A percentile compares a stretch with the other conserved stretches of the same genome.
These are phyloP conservation scores for Haplosporangium sp. DNA, from an alignment of 371 early-diverging fungal genomes.

Conservation along the genomic window DNA sequence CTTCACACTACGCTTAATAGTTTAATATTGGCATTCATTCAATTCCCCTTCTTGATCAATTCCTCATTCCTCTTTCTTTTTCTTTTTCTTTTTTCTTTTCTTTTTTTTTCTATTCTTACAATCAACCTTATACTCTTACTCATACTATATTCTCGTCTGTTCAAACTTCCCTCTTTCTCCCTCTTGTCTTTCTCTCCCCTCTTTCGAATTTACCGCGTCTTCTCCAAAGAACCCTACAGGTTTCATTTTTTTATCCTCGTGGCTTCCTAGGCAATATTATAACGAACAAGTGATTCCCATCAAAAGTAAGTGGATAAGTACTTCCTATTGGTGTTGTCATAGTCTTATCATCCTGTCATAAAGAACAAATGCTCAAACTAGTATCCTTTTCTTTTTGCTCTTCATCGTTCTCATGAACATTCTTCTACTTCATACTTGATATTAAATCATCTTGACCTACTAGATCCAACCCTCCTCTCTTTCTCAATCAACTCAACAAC, in stretches of 20 bases:
- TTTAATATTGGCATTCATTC: too few relatives aligned
- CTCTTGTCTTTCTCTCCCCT: slow-evolving; percentile 1
- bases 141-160: too few relatives aligned
- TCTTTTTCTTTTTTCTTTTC: not conserved
- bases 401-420: not conserved
- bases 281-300: not conserved
- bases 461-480: not conserved
- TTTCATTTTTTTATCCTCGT: not conserved
- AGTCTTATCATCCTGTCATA: not conserved
- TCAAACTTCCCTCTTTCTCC: slow-evolving; percentile 4
- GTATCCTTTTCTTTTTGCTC: not conserved
- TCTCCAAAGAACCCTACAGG: too few relatives aligned
- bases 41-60: too few relatives aligned
- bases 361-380: not conserved
- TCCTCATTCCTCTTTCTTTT: not conserved
- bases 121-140: too few relatives aligned
- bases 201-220: too few relatives aligned
- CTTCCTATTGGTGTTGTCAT: not conserved
- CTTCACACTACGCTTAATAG: too few relatives aligned
- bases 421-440: not conserved
- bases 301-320: not conserved
- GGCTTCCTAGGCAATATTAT: not conserved
- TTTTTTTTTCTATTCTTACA: too few relatives aligned
- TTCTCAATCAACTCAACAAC: not conserved
- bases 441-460: too few relatives aligned